Evolutionary conservation across 805 yeast genomes (phyloP).

Genomic region (Candida ovalis): DNA sequence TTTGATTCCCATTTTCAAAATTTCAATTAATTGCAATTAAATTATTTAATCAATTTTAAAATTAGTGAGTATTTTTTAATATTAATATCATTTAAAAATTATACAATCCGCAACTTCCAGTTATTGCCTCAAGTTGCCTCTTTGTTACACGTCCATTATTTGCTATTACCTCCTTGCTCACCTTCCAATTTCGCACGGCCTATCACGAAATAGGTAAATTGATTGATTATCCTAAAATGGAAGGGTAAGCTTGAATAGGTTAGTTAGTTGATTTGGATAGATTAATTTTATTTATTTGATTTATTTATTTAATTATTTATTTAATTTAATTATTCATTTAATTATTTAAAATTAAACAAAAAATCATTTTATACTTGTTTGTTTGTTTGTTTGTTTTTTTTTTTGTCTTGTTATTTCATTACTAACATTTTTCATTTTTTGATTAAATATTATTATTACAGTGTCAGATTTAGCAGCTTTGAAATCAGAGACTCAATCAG

Average conservation of each 20-base stretch:
- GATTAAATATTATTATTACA: conserved; percentile 3
- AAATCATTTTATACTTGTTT: background rate
- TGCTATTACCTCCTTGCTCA: too few relatives aligned
- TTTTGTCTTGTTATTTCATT: background rate
- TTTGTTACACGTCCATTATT: background rate
- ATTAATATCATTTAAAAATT: too few relatives aligned
- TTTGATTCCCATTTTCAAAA: background rate
- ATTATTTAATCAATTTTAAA: too few relatives aligned
- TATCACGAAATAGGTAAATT: conserved; percentile 23
- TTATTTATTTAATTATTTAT: background rate
- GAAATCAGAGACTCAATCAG: conserved; percentile 22
- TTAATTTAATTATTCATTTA: too few relatives aligned
- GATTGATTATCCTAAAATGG: conserved; percentile 22
- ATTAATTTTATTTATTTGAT: background rate
- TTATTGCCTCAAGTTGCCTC: background rate
- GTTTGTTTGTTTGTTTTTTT: background rate
- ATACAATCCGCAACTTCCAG: too few relatives aligned
- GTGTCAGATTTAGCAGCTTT: conserved; percentile 25
- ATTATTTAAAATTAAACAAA: too few relatives aligned
- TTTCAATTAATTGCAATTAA: background rate
- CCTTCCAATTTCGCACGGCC: background rate
- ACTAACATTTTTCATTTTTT: conserved; percentile 8
- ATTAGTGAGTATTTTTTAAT: too few relatives aligned
- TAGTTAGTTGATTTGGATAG: background rate
- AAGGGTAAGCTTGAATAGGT: background rate